Base-by-base conservation (phyloP, 305 asterid species). In the Solanum hybrid region DNA sequence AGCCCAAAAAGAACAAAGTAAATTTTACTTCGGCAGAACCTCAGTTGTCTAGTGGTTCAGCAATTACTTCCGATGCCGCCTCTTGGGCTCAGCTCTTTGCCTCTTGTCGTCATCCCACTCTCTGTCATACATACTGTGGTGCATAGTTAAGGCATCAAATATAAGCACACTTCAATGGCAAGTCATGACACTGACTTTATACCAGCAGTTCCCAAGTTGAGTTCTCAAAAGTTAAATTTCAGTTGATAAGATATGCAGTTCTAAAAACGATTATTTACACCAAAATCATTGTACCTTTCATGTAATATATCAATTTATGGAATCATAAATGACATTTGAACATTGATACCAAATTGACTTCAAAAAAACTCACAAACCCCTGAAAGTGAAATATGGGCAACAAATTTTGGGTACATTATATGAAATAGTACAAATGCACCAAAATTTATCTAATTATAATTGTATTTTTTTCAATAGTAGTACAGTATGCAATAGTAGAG, bases 81-180 rank as follows among this genome's bases (percentile, higher is more conserved):
- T 94, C 92, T 98, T 98, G 10, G 94, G 94, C 90, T 97, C 99
- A 78, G 93, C 96, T 94, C 99, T 95, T 92, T 94, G 99, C 92
- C 99, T 94, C 95, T 98, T 98, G 79, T 98, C 99, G 34, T 98
- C 99, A 31, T 97, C 99, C 99, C 99, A 96, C 84, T 95, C 99
- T 91, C 99, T 95, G 87, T 98, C 98, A 69, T 95, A 96, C 88
- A 94, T 79, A 87, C 98, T 95, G 92, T 89, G 80, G 60, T 20
- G 26, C 71, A 17, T 86, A 80, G 94, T 97, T 91, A 97, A 94
- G 96, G 95, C 51, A 90, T 87, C 86, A 89, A 64, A 71, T 76
- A 89, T 36, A 79, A 31, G 42, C 75, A 84, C 40, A 56, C 88
- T 46, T 84, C 40, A 81, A 81, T 26, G 72, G 71, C 46, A 77